Evolutionary conservation across 192 early-diverging fungal genomes (phyloP), one percentile per base, ranked within the genome.

Genomic region (Gamsiella multidivaricata): DNA sequence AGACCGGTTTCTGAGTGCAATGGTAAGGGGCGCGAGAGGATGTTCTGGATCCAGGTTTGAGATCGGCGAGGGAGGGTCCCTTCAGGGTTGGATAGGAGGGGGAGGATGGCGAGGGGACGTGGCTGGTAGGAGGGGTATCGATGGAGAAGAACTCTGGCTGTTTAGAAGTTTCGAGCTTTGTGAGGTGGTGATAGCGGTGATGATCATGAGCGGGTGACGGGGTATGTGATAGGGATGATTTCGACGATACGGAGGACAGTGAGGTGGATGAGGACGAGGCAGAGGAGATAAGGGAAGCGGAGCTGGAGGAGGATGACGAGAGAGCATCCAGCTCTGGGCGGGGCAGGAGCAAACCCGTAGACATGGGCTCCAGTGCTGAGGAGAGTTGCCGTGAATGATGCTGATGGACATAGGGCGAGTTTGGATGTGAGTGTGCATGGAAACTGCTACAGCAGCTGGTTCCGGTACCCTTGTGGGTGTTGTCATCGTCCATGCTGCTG

Each of bases 111-210:
- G 70, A 73, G 29, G 62, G 15, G 0, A 43, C 70, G 59, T 73
- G 70, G 54, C 70, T 73, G 62, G 47, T 65, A 10, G 70, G 70
- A 59, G 70, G 70, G 29, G 61, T 73, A 43, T 73, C 55, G 41
- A 73, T 39, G 22, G 57, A 41, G 25, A 45, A 65, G 31, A 73
- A 34, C n/a, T 65, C 62, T 39, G 17, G 61, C 2, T 17, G 29
- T 56, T 67, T 57, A 41, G 20, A n/a, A n/a, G 51, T 59, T 2
- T 73, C 61, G 0, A 73, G 37, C 36, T 37, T 64, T 29, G 47
- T 22, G 37, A 70, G 52, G 18, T 56, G 32, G 28, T 47, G 45
- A 10, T 68, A 45, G 3, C 28, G 17, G 15, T 36, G 31, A 29
- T 68, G 54, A 14, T 23, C 42, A 56, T 31, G 9, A 25, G 46